Percentiles rank a stretch among this genome's conserved stretches.
Conservation (phyloP, 176 grass and related monocot genomes). For the Raddia guianensis region DNA sequence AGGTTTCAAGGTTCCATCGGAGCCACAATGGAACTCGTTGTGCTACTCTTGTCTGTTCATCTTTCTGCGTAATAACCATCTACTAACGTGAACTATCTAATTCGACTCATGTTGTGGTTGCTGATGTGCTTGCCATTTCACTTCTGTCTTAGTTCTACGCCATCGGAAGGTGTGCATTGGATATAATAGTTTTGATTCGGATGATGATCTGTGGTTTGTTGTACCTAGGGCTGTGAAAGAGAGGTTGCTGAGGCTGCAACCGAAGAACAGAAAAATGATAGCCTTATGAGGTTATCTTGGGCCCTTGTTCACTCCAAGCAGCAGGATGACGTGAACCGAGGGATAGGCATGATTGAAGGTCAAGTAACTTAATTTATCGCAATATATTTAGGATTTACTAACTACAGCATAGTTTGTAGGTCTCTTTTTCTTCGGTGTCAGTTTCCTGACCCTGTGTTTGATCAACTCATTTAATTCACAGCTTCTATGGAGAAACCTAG, state of each 20-base stretch:
- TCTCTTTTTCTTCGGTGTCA: constrained; percentile 11
- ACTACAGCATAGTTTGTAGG: background rate
- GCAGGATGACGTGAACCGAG: constrained; percentile 84
- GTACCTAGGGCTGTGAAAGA: constrained; percentile 67
- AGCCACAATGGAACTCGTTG: background rate
- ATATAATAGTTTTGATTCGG: background rate
- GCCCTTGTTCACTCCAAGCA: constrained; percentile 92
- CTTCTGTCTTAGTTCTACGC: background rate
- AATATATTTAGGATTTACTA: background rate
- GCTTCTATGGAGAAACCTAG: constrained; percentile 69
- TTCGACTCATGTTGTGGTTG: background rate
- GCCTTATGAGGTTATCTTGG: constrained; percentile 96
- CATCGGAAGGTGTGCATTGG: background rate
- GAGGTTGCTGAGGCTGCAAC: constrained; percentile 61
- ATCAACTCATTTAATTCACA: constrained; percentile 36
- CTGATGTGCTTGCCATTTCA: background rate
- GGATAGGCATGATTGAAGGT: constrained; percentile 98
- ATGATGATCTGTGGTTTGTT: background rate
- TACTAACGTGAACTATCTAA: background rate
- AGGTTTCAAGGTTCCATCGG: background rate
- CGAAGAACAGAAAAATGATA: constrained; percentile 65
- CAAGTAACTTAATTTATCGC: background rate
- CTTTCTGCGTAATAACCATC: background rate
- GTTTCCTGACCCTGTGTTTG: constrained; percentile 37
- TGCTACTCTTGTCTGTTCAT: background rate